Evolutionary conservation across 2,329 filamentous ascomycete genomes (phyloP), one percentile per base, ranked within the genome.

Genomic region (Stagonosporopsis tanaceti): DNA sequence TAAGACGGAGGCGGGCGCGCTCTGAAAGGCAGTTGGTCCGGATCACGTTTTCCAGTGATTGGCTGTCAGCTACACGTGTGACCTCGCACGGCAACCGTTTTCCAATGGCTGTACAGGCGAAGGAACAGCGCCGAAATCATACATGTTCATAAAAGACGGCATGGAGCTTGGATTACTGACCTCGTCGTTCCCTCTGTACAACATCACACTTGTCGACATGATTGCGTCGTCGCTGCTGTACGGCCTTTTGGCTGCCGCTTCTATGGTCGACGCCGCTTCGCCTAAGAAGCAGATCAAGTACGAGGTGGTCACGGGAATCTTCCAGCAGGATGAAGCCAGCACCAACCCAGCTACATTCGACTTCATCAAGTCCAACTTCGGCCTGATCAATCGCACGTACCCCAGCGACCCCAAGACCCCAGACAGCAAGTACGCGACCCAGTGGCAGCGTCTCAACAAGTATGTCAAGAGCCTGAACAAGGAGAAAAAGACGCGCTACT

Each of bases 371-470:
- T 61, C 77, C 53, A 90, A 89, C 76, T 89, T 89, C 67, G 89
- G 89, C 27, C 79, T 91, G 22, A 81, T 91, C 60, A 82, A 89
- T 66, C 82, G 83, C 45, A 81, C 82, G 1, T 90, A 90, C 68
- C 79, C 84, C 6, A 84, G 82, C 1, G 86, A 89, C 64, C 55
- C 59, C 2, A 60, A 62, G 20, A 64, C 53, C 34, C 60, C 78
- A 50, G 74, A 73, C 44, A 61, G 75, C 15, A 73, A 76, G 20
- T 68, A 75, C 57, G 79, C 81, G 61, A 87, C 84, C 0, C 85
- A 86, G 71, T 91, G 88, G 88, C 78, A 87, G 72, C 82, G 85
- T n/a, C 88, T 91, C 56, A 78, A 79, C 39, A 73, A 82, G 58
- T 87, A 87, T 66, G 81, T 91, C 27, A 67, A 79, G 20, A 76